phyloP scores from a whole-genome alignment of 257 asterid species.

The Solanum lignicaule region DNA sequence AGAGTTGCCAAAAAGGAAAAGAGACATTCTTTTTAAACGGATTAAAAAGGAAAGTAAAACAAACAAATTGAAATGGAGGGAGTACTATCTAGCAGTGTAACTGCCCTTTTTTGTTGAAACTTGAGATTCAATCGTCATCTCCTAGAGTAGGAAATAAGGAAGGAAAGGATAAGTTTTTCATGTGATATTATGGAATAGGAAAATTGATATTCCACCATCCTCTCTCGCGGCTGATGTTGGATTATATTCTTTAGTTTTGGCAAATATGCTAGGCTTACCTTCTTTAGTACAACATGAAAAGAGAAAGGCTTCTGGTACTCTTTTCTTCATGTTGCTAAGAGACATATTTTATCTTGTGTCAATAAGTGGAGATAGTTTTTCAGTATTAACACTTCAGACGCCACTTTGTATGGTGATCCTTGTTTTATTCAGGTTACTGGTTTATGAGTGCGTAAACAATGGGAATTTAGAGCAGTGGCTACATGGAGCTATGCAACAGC shows the following conservation, averaged over 20 bases:
- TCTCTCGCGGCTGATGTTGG: background rate
- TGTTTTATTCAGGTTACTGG: constrained; percentile 39
- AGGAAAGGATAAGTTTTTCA: background rate
- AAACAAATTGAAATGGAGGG: background rate
- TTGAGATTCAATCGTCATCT: background rate
- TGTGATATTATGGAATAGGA: background rate
- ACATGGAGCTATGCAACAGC: constrained; percentile 45
- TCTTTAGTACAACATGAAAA: background rate
- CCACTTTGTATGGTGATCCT: background rate
- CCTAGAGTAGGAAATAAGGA: background rate
- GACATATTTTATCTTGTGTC: background rate
- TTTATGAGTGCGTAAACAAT: constrained; percentile 71
- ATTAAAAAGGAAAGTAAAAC: background rate
- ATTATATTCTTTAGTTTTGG: background rate
- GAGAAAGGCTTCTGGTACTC: background rate
- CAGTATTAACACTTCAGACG: background rate
- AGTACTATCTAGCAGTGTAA: background rate
- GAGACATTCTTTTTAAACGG: background rate
- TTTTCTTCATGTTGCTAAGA: background rate
- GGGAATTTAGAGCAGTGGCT: constrained; percentile 94
- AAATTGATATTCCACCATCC: background rate
- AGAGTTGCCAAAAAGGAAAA: background rate
- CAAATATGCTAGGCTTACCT: background rate
- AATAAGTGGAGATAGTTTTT: background rate
- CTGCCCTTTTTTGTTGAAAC: background rate